These are phyloP conservation scores for Quercus parvula DNA, from an alignment of 306 rosid species.

Conservation along the genomic window DNA sequence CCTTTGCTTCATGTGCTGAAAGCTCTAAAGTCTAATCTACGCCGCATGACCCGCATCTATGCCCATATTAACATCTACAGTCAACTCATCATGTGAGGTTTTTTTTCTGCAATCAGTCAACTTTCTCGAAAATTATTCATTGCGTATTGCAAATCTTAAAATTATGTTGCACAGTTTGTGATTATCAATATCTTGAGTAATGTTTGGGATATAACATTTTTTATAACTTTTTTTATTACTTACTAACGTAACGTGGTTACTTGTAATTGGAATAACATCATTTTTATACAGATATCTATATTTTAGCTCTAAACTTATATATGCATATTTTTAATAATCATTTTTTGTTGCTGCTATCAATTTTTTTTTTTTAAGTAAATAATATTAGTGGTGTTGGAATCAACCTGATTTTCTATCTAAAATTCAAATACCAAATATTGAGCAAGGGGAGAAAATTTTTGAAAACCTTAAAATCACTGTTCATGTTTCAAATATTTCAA, in stretches of 20 bases:
- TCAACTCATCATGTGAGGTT: constrained; percentile 9
- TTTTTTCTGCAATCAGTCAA: constrained; percentile 9
- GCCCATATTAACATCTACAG: background rate
- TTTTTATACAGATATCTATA: no score
- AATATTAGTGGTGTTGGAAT: background rate
- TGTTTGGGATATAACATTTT: no score
- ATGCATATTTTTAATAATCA: no score
- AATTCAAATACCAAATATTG: background rate
- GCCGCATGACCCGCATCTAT: constrained; percentile 8
- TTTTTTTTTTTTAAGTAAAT: no score
- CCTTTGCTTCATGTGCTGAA: constrained; percentile 1
- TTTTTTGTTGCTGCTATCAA: no score
- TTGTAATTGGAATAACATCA: no score
- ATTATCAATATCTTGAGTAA: background rate
- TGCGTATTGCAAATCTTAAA: constrained; percentile 2
- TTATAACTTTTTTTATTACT: no score
- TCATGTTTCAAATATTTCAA: background rate
- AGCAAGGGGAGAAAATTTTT: background rate
- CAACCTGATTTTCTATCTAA: background rate
- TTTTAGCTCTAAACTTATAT: no score
- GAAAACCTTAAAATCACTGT: no score
- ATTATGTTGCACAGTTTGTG: background rate
- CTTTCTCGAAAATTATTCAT: constrained; percentile 8
- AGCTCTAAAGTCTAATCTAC: background rate
- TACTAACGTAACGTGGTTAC: no score